Evolutionary conservation across 495 filamentous ascomycete species (phyloP), one percentile per base, ranked within the genome.

Genomic region (Usnea hakonensis): DNA sequence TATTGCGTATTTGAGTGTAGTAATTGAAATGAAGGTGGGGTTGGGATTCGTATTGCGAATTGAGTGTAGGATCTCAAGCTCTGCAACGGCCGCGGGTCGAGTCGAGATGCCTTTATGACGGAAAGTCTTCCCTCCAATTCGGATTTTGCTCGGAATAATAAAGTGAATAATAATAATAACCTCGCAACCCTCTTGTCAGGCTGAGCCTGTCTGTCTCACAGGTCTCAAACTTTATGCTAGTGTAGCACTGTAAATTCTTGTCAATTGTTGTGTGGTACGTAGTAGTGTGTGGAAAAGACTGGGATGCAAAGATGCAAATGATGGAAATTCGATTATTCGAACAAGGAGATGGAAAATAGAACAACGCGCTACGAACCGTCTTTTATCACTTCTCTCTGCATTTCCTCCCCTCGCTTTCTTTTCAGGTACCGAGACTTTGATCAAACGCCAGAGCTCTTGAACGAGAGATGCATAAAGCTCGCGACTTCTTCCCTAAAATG

Each of bases 321-420:
- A 30, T 52, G 48, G 28, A 55, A 30, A 35, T n/a, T 36, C 0
- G 21, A 44, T 19, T 40, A 44, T 19, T 40, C 36, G 35, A 52
- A 55, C n/a, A n/a, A 44, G 37, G 23, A 30, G 57, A 35, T 41
- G 32, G 37, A 58, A 58, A 50, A n/a, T 16, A 41, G 26, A 43
- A 61, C 23, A 36, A 57, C 40, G 41, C 60, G 54, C 60, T 62
- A 62, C 60, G 53, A 50, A 16, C 60, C 53, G 54, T 43, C 55
- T 52, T 57, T 62, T 62, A 62, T 62, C 54, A 56, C 48, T 50
- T 17, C 19, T 23, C 57, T 53, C 50, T 43, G 43, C n/a, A n/a
- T n/a, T n/a, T n/a, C n/a, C 48, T 37, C 28, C 60, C 8, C 41
- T 46, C 57, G 48, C 38, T 26, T 44, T 56, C 50, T 56, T 30